Evolutionary conservation across 139 green algal genomes (phyloP), one percentile per base, ranked within the genome.

Genomic region (Pseudopediastrum boryanum): DNA sequence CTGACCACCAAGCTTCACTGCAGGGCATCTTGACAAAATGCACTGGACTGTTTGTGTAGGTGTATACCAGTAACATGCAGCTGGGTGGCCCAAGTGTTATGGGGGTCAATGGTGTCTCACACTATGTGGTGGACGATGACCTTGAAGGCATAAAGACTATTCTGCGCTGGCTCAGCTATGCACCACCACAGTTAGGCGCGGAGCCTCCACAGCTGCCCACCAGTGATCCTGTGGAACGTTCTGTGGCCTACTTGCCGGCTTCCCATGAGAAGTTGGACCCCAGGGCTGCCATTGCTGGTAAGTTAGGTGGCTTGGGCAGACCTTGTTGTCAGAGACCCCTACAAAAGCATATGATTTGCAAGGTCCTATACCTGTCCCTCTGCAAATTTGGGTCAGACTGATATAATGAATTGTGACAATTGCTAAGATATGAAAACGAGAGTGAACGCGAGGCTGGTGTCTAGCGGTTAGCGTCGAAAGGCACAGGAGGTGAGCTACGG

Each of bases 51-150:
- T 65, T 9, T 29, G n/a, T 36, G 48, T 77, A 86, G 59, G 96
- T 99, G 27, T 99, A 99, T 90, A 95, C 91, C n/a, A 94, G 82
- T 2, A 94, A 99, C 78, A 93, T 97, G 88, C 96, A 99, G 89
- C 89, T 99, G 71, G 96, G 96, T 38, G 96, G 96, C 0, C 96
- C 95, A 3, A 74, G 86, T 9, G 81, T 99, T 7, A 99, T 99
- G 96, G 95, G 89, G 10, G 84, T 84, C 43, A 99, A 99, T 77
- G 96, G 96, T 9, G 94, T 99, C 35, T 93, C 88, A 19, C 96
- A 99, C 85, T 88, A 95, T 36, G 83, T 96, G 16, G 96, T 99
- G 13, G 77, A 84, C n/a, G 94, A 99, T 62, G 96, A 99, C 77
- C 86, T 99, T 70, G 88, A 94, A 46, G 95, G 93, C 16, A 86